Base-by-base conservation (phyloP, 164 flowering plant genomes). In the Brasenia schreberi region DNA sequence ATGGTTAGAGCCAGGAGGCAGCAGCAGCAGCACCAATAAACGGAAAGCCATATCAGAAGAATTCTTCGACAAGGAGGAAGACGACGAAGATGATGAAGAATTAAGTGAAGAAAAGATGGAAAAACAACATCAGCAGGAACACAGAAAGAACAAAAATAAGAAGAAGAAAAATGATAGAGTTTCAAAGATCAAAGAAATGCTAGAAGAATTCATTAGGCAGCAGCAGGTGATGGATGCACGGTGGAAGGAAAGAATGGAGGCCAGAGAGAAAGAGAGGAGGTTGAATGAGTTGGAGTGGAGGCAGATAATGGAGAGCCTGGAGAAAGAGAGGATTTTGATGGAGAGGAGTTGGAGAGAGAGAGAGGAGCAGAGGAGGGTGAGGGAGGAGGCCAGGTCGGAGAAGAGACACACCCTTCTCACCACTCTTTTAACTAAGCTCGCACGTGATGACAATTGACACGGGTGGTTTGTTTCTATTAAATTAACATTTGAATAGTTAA, bases 351-450 rank as follows among this genome's bases (percentile, higher is more conserved):
- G 39, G 39, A 33, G 39, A 53, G 96, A 92, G 96, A 92, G 82
- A 67, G 96, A 92, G 63, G 98, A 92, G 66, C 83, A 87, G 74
- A 81, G 96, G 65, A 77, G 83, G 77, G 64, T 80, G 62, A 79
- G 89, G 65, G 96, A 88, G 23, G 98, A 92, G 66, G 86, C 82
- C 52, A 84, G 98, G 78, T 91, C 96, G 43, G 96, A 90, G 77
- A 85, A 84, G 69, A 80, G 98, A 65, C 96, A 65, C 96, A 84
- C 88, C 19, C 85, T 90, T 18, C 79, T 92, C 66, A 84, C 87
- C 11, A 79, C 88, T 42, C 78, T 92, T 18, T 68, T 92, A 17
- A 81, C 84, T 76, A 88, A 85, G 83, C 82, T 92, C 43, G 81
- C 84, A 67, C 79, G 86, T 71, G 92, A 81, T 11, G 27, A 63